Evolutionary conservation across 139 green algal genomes (phyloP).

Genomic region (Nannochloris sp.): DNA sequence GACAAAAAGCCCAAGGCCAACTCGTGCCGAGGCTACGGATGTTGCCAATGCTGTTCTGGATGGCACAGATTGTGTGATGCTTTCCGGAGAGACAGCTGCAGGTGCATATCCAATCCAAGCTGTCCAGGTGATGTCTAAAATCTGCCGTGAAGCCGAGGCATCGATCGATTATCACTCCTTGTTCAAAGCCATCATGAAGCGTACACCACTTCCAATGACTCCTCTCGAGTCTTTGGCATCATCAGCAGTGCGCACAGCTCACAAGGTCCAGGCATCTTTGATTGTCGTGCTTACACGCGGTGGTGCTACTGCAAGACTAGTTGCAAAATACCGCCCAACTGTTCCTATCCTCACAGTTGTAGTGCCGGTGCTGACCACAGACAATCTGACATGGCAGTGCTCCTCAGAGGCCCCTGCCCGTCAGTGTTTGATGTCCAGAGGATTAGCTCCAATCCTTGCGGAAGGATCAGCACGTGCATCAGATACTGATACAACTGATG

Average conservation of each 20-base stretch:
- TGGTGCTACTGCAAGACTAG: slow-evolving; percentile 79
- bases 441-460: slow-evolving; percentile 81
- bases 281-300: slow-evolving; percentile 85
- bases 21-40: slow-evolving; percentile 88
- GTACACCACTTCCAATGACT: slow-evolving; percentile 80
- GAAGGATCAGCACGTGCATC: slow-evolving; percentile 78
- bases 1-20: slow-evolving; percentile 90
- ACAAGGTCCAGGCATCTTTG: slow-evolving; percentile 85
- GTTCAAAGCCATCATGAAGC: slow-evolving; percentile 76
- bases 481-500: slow-evolving; percentile 85
- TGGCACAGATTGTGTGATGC: slow-evolving; percentile 95
- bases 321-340: slow-evolving; percentile 86
- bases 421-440: slow-evolving; percentile 78
- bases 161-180: slow-evolving; percentile 89
- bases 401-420: slow-evolving; percentile 68
- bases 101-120: slow-evolving; percentile 82
- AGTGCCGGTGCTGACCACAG: slow-evolving; percentile 80
- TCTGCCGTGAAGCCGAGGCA: slow-evolving; percentile 85
- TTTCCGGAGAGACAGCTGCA: slow-evolving; percentile 91
- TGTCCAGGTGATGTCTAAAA: slow-evolving; percentile 86
- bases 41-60: slow-evolving; percentile 95
- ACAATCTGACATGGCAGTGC: slow-evolving; percentile 87
- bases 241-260: slow-evolving; percentile 86
- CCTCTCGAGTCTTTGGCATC: slow-evolving; percentile 90
- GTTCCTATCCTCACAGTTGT: slow-evolving; percentile 87